Percentiles rank a stretch among this genome's conserved stretches.
Evolutionary conservation across 2,329 filamentous ascomycete species (phyloP).

Genomic region (Grosmannia serpens): DNA sequence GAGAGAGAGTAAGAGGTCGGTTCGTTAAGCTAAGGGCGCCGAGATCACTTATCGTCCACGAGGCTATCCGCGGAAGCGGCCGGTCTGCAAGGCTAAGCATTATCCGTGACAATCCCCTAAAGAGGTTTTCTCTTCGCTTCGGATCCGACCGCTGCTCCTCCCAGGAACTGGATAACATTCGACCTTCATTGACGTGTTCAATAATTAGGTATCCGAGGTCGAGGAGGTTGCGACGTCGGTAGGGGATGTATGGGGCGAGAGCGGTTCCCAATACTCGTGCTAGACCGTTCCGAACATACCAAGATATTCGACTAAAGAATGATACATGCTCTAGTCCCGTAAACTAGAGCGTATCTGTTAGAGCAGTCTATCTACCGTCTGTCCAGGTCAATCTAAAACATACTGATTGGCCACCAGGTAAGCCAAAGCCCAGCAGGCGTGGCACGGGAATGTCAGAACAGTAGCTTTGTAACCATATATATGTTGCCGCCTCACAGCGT

Average conservation of each 20-base stretch:
- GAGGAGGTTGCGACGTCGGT: slow-evolving; percentile 5
- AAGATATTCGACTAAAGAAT: neutral
- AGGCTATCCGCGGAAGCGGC: slow-evolving; percentile 15
- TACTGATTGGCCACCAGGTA: neutral
- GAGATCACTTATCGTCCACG: slow-evolving; percentile 16
- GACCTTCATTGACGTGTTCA: slow-evolving; percentile 15
- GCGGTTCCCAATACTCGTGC: neutral
- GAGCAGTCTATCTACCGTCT: too few relatives aligned
- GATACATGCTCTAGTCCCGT: neutral
- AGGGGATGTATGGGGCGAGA: neutral
- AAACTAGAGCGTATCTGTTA: neutral
- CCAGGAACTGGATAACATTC: slow-evolving; percentile 19
- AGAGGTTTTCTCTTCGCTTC: slow-evolving; percentile 16
- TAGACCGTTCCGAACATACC: neutral
- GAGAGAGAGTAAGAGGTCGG: slow-evolving; percentile 9
- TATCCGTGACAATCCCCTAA: slow-evolving; percentile 16
- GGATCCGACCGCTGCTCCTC: slow-evolving; percentile 10
- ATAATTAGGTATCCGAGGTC: slow-evolving; percentile 15
- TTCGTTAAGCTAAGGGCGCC: slow-evolving; percentile 5
- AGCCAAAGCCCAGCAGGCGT: slow-evolving; percentile 12
- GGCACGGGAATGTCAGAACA: slow-evolving; percentile 25
- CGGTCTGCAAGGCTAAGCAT: slow-evolving; percentile 17
- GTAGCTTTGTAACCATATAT: slow-evolving; percentile 24
- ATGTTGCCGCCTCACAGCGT: slow-evolving; percentile 24
- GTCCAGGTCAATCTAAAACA: too few relatives aligned